These are phyloP conservation scores for Cyclotella sp. DNA, from an alignment of 108 stramenopile species.

Conservation along the genomic window DNA sequence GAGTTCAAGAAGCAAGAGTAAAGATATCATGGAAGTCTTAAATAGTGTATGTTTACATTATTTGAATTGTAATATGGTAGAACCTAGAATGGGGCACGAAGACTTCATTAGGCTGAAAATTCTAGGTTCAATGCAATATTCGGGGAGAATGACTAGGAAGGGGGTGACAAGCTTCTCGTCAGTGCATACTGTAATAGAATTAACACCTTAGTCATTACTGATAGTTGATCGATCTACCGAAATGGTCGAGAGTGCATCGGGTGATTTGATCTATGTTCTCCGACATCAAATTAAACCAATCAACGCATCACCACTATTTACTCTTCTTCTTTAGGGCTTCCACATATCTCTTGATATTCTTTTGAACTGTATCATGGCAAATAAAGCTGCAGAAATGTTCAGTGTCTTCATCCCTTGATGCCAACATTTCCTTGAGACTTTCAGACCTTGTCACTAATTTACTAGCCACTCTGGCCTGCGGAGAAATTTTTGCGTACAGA, in stretches of 20 bases:
- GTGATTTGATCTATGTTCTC: too few relatives aligned
- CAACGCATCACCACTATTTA: not conserved
- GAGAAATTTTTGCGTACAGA: constrained; percentile 61
- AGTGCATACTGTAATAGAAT: not conserved
- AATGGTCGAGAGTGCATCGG: too few relatives aligned
- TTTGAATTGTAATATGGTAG: not conserved
- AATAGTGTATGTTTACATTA: not conserved
- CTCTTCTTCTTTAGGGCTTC: constrained; percentile 49
- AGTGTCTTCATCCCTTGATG: constrained; percentile 62
- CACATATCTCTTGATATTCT: constrained; percentile 60
- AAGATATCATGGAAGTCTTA: not conserved
- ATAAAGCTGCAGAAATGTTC: constrained; percentile 75
- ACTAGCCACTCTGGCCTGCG: constrained; percentile 62
- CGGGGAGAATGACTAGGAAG: not conserved
- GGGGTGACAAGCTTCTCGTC: not conserved
- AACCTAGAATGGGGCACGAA: constrained; percentile 1
- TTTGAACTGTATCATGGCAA: constrained; percentile 67
- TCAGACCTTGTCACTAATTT: constrained; percentile 66
- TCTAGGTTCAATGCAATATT: not conserved
- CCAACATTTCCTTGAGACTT: constrained; percentile 52
- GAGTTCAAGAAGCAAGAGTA: constrained; percentile 39
- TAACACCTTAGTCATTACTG: too few relatives aligned
- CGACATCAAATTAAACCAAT: not conserved
- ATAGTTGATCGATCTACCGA: too few relatives aligned
- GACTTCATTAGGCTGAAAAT: not conserved